phyloP scores from a whole-genome alignment of 305 asterid genomes.

The Solanum chacoense region DNA sequence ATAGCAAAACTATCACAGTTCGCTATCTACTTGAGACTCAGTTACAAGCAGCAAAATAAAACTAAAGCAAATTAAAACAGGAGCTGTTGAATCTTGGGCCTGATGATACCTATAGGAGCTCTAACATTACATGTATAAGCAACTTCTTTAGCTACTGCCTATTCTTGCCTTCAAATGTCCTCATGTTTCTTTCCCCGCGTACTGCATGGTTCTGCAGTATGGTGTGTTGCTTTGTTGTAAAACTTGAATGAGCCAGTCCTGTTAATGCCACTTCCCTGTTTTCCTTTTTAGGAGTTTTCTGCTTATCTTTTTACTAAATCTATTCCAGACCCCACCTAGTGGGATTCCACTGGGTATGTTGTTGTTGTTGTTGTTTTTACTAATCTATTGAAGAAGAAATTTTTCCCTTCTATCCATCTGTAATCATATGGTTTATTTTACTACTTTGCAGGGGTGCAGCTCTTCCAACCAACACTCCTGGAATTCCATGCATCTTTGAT shows the following conservation, averaged over 20 bases:
- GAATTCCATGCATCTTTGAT: conserved; percentile 83
- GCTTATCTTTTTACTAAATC: not conserved
- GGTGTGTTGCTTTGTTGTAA: not conserved
- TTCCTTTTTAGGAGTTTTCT: not conserved
- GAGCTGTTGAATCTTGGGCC: not conserved
- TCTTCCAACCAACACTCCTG: conserved; percentile 85
- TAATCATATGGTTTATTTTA: conserved; percentile 7
- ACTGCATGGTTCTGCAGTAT: not conserved
- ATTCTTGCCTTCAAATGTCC: not conserved
- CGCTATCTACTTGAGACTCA: not conserved
- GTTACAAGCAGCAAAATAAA: not conserved
- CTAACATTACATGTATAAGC: not conserved
- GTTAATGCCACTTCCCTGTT: not conserved
- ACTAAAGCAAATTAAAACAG: not conserved
- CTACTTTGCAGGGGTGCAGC: conserved; percentile 83
- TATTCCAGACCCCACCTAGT: no score
- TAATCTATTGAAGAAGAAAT: not conserved
- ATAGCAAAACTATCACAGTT: not conserved
- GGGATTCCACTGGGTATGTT: no score
- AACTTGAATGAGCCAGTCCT: not conserved
- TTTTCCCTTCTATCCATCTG: conserved; percentile 1
- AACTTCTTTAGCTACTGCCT: not conserved
- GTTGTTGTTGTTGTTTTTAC: no score
- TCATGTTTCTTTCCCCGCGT: not conserved
- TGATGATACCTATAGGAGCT: not conserved